Evolutionary conservation across 1,139 yeast species (phyloP).

Genomic region (Scheffersomyces stambukii): DNA sequence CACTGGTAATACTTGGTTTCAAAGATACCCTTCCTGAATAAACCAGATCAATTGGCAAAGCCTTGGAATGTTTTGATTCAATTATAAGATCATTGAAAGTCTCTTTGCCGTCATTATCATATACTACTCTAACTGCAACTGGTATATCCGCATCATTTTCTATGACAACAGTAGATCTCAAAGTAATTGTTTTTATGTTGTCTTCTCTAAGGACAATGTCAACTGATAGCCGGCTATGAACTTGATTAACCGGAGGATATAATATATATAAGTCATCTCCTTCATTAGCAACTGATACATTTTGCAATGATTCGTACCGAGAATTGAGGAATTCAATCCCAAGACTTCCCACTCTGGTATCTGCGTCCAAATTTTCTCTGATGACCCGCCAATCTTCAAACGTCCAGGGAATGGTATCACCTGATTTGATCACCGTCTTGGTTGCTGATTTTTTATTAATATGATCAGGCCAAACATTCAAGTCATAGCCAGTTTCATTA

Average conservation of each 20-base stretch:
- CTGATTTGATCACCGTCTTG: slow-evolving; percentile 40
- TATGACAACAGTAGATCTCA: slow-evolving; percentile 71
- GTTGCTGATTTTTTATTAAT: slow-evolving; percentile 12
- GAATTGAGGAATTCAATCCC: slow-evolving; percentile 59
- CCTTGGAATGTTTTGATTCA: slow-evolving; percentile 49
- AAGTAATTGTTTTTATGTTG: slow-evolving; percentile 68
- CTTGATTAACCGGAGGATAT: slow-evolving; percentile 56
- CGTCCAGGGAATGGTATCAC: slow-evolving; percentile 71
- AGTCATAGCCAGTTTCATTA: slow-evolving; percentile 80
- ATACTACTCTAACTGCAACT: slow-evolving; percentile 37
- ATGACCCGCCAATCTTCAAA: slow-evolving; percentile 91
- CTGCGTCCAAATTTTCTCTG: slow-evolving; percentile 74
- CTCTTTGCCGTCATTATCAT: slow-evolving; percentile 11
- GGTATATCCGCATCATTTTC: slow-evolving; percentile 69
- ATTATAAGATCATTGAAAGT: slow-evolving; percentile 29
- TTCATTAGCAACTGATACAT: slow-evolving; percentile 70
- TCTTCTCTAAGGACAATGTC: slow-evolving; percentile 68
- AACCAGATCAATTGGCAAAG: slow-evolving; percentile 73
- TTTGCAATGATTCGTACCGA: slow-evolving; percentile 48
- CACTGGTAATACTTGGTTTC: slow-evolving; percentile 52
- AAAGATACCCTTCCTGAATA: slow-evolving; percentile 55
- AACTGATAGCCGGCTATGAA: slow-evolving; percentile 72
- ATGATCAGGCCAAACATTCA: slow-evolving; percentile 77
- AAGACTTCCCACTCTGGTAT: slow-evolving; percentile 56
- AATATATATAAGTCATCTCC: slow-evolving; percentile 77